Percentiles rank a stretch among this genome's conserved stretches.
phyloP scores from a whole-genome alignment of 1,284 basidiomycete species.

The Kalmanozyma brasiliensis region DNA sequence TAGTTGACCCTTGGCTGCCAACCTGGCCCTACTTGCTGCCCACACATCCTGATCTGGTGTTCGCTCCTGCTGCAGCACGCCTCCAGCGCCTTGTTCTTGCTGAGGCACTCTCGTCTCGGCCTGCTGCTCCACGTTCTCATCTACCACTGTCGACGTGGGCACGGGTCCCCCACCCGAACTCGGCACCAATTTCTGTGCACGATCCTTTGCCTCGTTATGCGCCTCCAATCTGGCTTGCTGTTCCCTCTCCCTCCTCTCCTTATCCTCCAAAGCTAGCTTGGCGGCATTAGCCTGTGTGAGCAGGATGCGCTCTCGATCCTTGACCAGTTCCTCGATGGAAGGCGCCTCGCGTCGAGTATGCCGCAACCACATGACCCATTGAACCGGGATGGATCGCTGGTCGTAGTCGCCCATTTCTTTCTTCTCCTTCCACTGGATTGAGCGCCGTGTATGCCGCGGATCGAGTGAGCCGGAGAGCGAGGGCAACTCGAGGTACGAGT shows the following conservation, averaged over 20 bases:
- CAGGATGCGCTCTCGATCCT: slow-evolving; percentile 24
- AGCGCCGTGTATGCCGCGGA: slow-evolving; percentile 54
- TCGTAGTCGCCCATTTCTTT: slow-evolving; percentile 55
- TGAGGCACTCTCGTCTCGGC: neutral
- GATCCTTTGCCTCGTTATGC: slow-evolving; percentile 14
- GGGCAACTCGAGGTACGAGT: slow-evolving; percentile 60
- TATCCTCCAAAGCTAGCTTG: slow-evolving; percentile 23
- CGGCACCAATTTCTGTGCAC: slow-evolving; percentile 17
- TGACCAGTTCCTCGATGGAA: slow-evolving; percentile 46
- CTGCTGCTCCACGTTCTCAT: slow-evolving; percentile 9
- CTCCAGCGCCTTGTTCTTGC: neutral
- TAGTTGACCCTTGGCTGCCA: slow-evolving; percentile 33
- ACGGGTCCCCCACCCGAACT: neutral
- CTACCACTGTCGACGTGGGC: slow-evolving; percentile 21
- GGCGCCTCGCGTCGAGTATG: slow-evolving; percentile 59
- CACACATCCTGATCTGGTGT: slow-evolving; percentile 36
- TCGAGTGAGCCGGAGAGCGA: slow-evolving; percentile 53
- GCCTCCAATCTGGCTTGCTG: slow-evolving; percentile 19
- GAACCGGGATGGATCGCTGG: slow-evolving; percentile 58
- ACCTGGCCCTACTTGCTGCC: slow-evolving; percentile 40
- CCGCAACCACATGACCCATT: slow-evolving; percentile 65
- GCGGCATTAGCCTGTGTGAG: slow-evolving; percentile 36
- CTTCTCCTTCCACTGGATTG: slow-evolving; percentile 50
- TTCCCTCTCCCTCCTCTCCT: slow-evolving; percentile 9
- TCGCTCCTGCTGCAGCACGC: slow-evolving; percentile 15